Percentiles rank a stretch among this genome's conserved stretches.
These are phyloP conservation scores for Nitzschia sp. DNA, from an alignment of 108 stramenopile genomes.

Conservation along the genomic window DNA sequence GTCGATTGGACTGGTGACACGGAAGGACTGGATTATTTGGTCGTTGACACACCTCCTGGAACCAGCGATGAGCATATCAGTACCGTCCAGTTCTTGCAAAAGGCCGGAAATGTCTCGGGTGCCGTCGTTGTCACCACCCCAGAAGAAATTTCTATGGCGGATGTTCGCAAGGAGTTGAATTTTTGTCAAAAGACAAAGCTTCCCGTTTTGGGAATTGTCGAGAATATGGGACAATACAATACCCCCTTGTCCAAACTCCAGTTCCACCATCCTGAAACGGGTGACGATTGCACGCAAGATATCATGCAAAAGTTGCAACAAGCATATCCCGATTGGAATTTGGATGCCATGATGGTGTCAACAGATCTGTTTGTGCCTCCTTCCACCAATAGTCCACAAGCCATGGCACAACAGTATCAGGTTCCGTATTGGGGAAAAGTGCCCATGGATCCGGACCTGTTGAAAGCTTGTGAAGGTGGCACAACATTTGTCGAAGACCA, in stretches of 20 bases:
- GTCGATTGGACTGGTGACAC: slow-evolving; percentile 82
- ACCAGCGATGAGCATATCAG: slow-evolving; percentile 99
- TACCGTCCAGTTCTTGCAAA: slow-evolving; percentile 95
- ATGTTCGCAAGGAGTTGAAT: slow-evolving; percentile 98
- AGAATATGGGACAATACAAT: slow-evolving; percentile 92
- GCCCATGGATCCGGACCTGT: slow-evolving; percentile 93
- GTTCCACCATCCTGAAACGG: slow-evolving; percentile 39
- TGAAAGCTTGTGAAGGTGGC: slow-evolving; percentile 92
- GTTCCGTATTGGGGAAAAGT: slow-evolving; percentile 91
- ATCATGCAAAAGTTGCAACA: slow-evolving; percentile 52
- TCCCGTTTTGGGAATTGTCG: slow-evolving; percentile 94
- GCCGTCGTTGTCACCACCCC: slow-evolving; percentile 98
- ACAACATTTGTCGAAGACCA: slow-evolving; percentile 62
- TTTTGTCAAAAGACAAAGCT: slow-evolving; percentile 97
- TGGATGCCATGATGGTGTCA: slow-evolving; percentile 55
- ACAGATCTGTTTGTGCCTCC: slow-evolving; percentile 67
- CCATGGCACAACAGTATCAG: slow-evolving; percentile 85
- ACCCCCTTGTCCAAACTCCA: slow-evolving; percentile 58
- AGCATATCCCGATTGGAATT: slow-evolving; percentile 64
- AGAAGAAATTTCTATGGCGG: slow-evolving; percentile 96
- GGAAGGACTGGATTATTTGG: slow-evolving; percentile 92
- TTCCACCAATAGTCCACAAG: slow-evolving; percentile 68
- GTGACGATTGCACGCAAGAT: slow-evolving; percentile 59
- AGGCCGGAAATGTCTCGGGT: slow-evolving; percentile 67
- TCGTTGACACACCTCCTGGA: slow-evolving; percentile 99